phyloP scores from a whole-genome alignment of 2,329 filamentous ascomycete species.

The Dothideomycetes sp. region DNA sequence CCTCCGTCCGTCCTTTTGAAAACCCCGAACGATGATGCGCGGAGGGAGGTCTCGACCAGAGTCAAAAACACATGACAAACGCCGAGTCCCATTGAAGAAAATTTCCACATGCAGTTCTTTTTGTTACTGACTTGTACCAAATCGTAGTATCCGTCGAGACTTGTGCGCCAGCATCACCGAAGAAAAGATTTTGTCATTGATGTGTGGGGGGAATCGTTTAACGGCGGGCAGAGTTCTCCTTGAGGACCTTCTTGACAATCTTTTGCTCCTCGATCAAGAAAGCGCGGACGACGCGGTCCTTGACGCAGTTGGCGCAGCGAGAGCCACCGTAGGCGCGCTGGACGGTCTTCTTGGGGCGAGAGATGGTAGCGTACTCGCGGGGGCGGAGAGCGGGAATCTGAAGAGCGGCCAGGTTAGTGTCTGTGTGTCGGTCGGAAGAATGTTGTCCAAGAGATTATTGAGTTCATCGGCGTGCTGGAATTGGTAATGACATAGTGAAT shows the following conservation, averaged over 20 bases:
- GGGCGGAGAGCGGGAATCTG: slow-evolving; percentile 94
- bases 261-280: slow-evolving; percentile 99
- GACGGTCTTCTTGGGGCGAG: slow-evolving; percentile 98
- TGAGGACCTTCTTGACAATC: slow-evolving; percentile 99
- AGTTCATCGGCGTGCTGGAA: slow-evolving; percentile 2
- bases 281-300: slow-evolving; percentile 92
- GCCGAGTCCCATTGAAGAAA: slow-evolving; percentile 12
- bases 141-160: slow-evolving; percentile 8
- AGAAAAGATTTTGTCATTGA: slow-evolving; percentile 14
- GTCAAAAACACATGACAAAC: slow-evolving; percentile 8
- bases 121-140: slow-evolving; percentile 9
- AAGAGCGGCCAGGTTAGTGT: slow-evolving; percentile 14
- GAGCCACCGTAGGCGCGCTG: slow-evolving; percentile 97
- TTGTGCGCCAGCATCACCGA: slow-evolving; percentile 14
- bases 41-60: slow-evolving; percentile 2
- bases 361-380: slow-evolving; percentile 94
- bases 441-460: slow-evolving; percentile 13
- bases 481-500: background rate
- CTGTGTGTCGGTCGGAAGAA: background rate
- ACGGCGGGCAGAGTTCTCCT: slow-evolving; percentile 54
- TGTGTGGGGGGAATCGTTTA: slow-evolving; percentile 11
- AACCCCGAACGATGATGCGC: slow-evolving; percentile 1
- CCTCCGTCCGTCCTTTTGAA: slow-evolving; percentile 10
- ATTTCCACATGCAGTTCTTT: slow-evolving; percentile 13
- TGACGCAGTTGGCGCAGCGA: slow-evolving; percentile 96